Conservation (phyloP, 2,329 filamentous ascomycete genomes). For the Acephala macrosclerotiorum region DNA sequence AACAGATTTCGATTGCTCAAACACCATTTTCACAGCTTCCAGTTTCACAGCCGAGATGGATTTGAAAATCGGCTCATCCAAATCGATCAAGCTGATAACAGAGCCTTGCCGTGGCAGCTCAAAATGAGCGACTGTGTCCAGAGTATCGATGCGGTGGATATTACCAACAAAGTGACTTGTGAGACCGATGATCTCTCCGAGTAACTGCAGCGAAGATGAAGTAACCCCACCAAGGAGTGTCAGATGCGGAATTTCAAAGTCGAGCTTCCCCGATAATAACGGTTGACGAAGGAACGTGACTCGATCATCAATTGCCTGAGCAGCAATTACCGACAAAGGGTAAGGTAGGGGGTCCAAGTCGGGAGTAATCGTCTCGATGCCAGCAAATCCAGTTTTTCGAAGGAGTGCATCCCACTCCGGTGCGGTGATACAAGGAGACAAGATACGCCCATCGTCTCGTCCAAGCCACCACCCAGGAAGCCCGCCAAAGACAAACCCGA, state of each 20-base stretch:
- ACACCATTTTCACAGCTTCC: conserved; percentile 7
- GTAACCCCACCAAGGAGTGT: background rate
- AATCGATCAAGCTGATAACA: conserved; percentile 15
- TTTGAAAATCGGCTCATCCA: conserved; percentile 19
- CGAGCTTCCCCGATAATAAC: background rate
- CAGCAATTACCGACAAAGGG: background rate
- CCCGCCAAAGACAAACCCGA: conserved; percentile 28
- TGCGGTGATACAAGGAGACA: background rate
- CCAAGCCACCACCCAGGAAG: conserved; percentile 45
- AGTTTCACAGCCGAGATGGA: conserved; percentile 1
- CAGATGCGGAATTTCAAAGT: background rate
- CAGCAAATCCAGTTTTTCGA: conserved; percentile 10
- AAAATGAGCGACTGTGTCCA: background rate
- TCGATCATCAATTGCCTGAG: background rate
- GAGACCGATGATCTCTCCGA: background rate
- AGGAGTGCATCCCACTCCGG: conserved; percentile 14
- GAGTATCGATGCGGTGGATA: no score
- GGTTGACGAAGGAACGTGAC: background rate
- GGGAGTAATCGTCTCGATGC: conserved; percentile 15
- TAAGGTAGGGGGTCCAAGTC: background rate
- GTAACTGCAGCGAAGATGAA: background rate
- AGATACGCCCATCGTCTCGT: conserved; percentile 27
- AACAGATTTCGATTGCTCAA: conserved; percentile 18
- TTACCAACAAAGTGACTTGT: background rate
- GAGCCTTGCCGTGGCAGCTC: conserved; percentile 11